A percentile compares a stretch with the other conserved stretches of the same genome.
Evolutionary conservation across 768 basidiomycete species (phyloP).

Genomic region (Boletus barrowsii): DNA sequence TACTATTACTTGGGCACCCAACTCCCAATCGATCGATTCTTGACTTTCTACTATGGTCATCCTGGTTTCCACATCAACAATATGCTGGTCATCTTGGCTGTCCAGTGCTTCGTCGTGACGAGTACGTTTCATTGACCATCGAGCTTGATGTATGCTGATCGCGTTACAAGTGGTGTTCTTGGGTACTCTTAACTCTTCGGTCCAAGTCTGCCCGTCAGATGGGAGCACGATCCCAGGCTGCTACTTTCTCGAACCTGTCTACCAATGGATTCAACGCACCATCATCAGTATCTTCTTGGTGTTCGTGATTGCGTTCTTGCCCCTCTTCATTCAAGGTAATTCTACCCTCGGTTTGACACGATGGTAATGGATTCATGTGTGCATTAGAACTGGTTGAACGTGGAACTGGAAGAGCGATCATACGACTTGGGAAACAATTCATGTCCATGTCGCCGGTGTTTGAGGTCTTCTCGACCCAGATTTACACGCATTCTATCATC

Average conservation of each 20-base stretch:
- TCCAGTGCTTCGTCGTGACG: slow-evolving; percentile 92
- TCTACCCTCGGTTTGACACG: not conserved
- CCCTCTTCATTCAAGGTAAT: slow-evolving; percentile 90
- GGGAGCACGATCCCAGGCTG: slow-evolving; percentile 85
- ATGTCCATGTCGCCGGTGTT: slow-evolving; percentile 91
- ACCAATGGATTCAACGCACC: slow-evolving; percentile 92
- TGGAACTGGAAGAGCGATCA: slow-evolving; percentile 86
- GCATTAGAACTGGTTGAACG: slow-evolving; percentile 86
- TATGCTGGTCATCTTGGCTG: slow-evolving; percentile 95
- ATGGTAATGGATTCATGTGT: slow-evolving; percentile 13
- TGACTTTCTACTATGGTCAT: slow-evolving; percentile 99
- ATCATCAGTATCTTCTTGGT: slow-evolving; percentile 99
- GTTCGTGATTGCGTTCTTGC: slow-evolving; percentile 95
- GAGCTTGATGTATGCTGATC: slow-evolving; percentile 13
- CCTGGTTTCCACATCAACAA: slow-evolving; percentile 99
- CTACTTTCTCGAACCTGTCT: slow-evolving; percentile 92
- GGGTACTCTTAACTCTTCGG: slow-evolving; percentile 82
- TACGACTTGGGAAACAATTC: slow-evolving; percentile 93
- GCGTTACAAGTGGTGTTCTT: slow-evolving; percentile 78
- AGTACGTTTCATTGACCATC: slow-evolving; percentile 47
- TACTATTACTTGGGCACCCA: slow-evolving; percentile 99
- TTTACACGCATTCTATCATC: slow-evolving; percentile 95
- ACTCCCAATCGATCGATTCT: slow-evolving; percentile 94
- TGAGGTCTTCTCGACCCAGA: slow-evolving; percentile 97
- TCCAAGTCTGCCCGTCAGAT: slow-evolving; percentile 72